Evolutionary conservation across 306 rosid species (phyloP).

Genomic region (Dalbergia cultrata): DNA sequence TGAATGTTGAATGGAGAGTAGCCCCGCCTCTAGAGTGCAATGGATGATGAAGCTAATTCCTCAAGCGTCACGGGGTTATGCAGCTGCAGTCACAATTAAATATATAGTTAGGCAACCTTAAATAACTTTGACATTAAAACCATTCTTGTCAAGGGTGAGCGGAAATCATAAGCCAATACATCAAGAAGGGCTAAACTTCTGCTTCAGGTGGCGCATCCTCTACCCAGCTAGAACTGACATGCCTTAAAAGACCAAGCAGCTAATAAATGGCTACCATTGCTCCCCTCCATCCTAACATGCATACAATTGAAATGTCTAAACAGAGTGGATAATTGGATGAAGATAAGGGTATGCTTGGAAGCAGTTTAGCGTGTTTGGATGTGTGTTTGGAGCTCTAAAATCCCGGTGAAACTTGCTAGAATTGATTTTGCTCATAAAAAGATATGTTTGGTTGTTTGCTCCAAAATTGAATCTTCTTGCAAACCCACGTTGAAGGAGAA

Average conservation of each 20-base stretch:
- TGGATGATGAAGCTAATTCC: constrained; percentile 73
- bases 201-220: background rate
- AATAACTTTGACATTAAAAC: constrained; percentile 4
- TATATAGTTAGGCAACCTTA: constrained; percentile 29
- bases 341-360: no score
- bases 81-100: constrained; percentile 67
- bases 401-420: no score
- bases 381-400: no score
- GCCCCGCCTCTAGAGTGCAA: constrained; percentile 55
- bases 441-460: no score
- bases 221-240: background rate
- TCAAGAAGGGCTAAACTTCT: background rate
- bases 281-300: background rate
- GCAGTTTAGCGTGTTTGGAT: no score
- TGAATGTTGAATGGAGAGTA: no score
- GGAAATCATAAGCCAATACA: background rate
- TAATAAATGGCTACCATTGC: background rate
- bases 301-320: constrained; percentile 1
- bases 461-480: no score
- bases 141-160: background rate
- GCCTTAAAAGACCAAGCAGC: constrained; percentile 12
- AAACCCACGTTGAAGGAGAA: no score
- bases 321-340: background rate
- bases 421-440: no score
- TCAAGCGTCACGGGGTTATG: constrained; percentile 81